Evolutionary conservation across 2,329 filamentous ascomycete genomes (phyloP).

Genomic region (Ploettnerulaceae sp.): DNA sequence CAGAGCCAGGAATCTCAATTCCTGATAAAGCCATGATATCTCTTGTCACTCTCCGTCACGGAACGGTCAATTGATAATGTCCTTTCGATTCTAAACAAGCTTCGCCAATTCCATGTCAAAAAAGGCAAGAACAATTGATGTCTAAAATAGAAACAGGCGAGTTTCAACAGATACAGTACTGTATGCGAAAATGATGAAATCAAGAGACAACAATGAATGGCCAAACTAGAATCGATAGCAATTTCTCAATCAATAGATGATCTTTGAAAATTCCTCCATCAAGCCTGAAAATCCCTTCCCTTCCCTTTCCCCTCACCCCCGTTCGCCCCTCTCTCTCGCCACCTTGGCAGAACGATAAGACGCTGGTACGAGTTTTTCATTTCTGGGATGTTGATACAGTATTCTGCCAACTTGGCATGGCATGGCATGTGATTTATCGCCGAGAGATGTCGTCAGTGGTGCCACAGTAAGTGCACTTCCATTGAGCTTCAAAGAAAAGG

Average conservation of each 20-base stretch:
- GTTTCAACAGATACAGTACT: neutral
- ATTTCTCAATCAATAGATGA: too few species aligned
- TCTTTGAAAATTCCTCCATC: too few species aligned
- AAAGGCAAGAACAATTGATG: neutral
- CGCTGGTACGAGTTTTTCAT: too few species aligned
- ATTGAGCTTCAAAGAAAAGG: neutral
- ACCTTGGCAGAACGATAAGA: neutral
- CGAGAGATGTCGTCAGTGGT: conserved; percentile 3
- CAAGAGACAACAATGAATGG: neutral
- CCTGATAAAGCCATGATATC: conserved; percentile 23
- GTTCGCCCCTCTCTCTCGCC: neutral
- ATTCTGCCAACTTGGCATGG: too few species aligned
- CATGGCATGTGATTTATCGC: neutral
- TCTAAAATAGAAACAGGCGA: neutral
- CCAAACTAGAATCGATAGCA: too few species aligned
- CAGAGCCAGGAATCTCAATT: conserved; percentile 18
- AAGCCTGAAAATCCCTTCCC: conserved; percentile 6
- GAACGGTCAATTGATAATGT: neutral
- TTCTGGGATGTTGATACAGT: too few species aligned
- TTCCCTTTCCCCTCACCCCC: neutral
- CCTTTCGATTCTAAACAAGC: conserved; percentile 1
- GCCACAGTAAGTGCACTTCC: neutral
- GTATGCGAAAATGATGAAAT: neutral
- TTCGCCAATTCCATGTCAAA: conserved; percentile 6
- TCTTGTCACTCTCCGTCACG: neutral